Evolutionary conservation across 2,329 filamentous ascomycete species (phyloP).

Genomic region (Coleophoma cylindrospora): DNA sequence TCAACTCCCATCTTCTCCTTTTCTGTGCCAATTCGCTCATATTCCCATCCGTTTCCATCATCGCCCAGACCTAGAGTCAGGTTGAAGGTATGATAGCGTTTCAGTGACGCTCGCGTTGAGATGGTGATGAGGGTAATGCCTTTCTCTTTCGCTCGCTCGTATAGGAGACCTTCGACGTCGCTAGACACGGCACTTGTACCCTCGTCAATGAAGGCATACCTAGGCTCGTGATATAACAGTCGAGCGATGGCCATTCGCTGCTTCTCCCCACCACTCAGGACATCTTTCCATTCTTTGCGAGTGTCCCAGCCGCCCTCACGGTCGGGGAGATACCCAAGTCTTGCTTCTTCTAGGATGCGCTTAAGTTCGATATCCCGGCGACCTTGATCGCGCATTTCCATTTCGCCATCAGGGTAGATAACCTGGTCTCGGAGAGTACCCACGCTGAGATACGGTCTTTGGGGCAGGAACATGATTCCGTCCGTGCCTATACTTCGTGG

Average conservation of each 20-base stretch:
- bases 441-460: conserved; percentile 85
- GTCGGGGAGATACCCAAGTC: conserved; percentile 82
- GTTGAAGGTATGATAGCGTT: conserved; percentile 93
- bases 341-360: conserved; percentile 74
- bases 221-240: conserved; percentile 88
- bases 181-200: conserved; percentile 90
- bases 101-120: conserved; percentile 87
- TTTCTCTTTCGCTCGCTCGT: conserved; percentile 87
- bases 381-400: conserved; percentile 83
- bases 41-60: conserved; percentile 81
- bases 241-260: conserved; percentile 90
- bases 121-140: conserved; percentile 96
- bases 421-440: conserved; percentile 95
- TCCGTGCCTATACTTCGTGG: conserved; percentile 77
- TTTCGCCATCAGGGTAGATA: conserved; percentile 92
- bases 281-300: conserved; percentile 97
- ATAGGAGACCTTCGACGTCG: conserved; percentile 90
- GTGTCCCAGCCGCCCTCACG: conserved; percentile 96
- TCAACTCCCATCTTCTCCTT: conserved; percentile 91
- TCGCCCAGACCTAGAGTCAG: conserved; percentile 78
- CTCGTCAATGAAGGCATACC: conserved; percentile 93
- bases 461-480: conserved; percentile 97
- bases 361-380: conserved; percentile 75
- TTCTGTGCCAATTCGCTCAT: conserved; percentile 89
- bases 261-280: conserved; percentile 95